Percentiles rank a stretch among this genome's conserved stretches.
Evolutionary conservation across 1,139 yeast species (phyloP).

Genomic region (Scheffersomyces quercinus): DNA sequence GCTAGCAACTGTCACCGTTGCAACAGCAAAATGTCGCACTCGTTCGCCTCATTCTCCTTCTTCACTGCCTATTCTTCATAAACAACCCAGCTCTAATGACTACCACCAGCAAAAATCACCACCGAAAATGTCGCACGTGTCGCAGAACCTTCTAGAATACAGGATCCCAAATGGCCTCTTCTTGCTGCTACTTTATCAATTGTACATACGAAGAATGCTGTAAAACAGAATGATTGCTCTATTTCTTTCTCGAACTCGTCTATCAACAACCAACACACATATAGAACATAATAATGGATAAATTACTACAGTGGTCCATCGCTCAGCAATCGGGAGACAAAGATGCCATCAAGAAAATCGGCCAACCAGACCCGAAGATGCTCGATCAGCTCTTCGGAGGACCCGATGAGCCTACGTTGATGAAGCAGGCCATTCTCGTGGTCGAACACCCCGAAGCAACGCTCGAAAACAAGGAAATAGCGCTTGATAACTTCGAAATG

Average conservation of each 20-base stretch:
- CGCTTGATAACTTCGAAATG: slow-evolving; percentile 93
- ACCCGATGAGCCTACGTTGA: slow-evolving; percentile 82
- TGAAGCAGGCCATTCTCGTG: slow-evolving; percentile 72
- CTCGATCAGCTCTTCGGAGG: slow-evolving; percentile 79
- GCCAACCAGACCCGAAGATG: slow-evolving; percentile 75
- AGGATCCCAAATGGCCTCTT: too few relatives aligned
- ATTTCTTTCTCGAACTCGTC: too few relatives aligned
- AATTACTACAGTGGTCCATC: slow-evolving; percentile 87
- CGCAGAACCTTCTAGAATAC: slow-evolving; percentile 10
- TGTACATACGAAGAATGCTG: too few relatives aligned
- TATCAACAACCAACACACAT: neutral
- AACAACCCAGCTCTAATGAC: too few relatives aligned
- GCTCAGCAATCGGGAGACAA: slow-evolving; percentile 73
- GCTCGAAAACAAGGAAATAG: slow-evolving; percentile 65
- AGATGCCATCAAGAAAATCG: slow-evolving; percentile 59
- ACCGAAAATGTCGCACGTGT: slow-evolving; percentile 2
- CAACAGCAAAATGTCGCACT: neutral
- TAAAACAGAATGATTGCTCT: too few relatives aligned
- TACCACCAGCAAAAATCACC: too few relatives aligned
- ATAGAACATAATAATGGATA: slow-evolving; percentile 62
- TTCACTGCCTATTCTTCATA: too few relatives aligned
- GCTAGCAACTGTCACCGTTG: too few relatives aligned
- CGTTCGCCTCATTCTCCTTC: slow-evolving; percentile 2
- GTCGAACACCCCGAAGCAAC: slow-evolving; percentile 63
- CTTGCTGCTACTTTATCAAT: too few relatives aligned